Percentiles rank a stretch among this genome's conserved stretches.
These are phyloP conservation scores for Yamadazyma diospyri DNA, from an alignment of 1,139 yeast species.

Conservation along the genomic window DNA sequence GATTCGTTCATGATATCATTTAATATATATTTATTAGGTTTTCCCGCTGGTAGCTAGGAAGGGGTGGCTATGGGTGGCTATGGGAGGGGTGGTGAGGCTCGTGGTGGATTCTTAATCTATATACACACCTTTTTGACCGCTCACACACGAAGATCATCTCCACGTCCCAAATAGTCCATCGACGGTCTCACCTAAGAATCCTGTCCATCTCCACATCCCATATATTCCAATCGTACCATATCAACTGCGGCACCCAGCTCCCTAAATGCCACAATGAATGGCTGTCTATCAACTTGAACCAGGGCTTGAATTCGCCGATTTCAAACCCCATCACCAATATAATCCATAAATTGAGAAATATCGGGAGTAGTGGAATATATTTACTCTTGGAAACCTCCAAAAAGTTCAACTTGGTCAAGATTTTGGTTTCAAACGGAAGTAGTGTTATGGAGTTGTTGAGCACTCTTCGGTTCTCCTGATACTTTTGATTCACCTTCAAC, in stretches of 20 bases:
- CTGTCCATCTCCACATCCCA: conserved; percentile 43
- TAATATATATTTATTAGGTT: neutral
- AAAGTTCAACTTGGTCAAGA: conserved; percentile 30
- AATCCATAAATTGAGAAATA: conserved; percentile 33
- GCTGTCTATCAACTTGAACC: conserved; percentile 33
- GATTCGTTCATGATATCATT: neutral
- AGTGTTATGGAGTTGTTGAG: conserved; percentile 37
- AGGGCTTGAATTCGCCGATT: conserved; percentile 36
- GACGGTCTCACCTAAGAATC: too few species aligned
- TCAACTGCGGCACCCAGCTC: conserved; percentile 39
- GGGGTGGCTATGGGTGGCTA: too few species aligned
- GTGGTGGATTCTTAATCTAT: too few species aligned
- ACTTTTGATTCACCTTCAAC: conserved; percentile 17
- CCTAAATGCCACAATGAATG: conserved; percentile 45
- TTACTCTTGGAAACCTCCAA: conserved; percentile 23
- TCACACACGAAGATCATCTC: too few species aligned
- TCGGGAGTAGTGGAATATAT: conserved; percentile 36
- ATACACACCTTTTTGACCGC: too few species aligned
- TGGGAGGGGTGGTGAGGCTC: too few species aligned
- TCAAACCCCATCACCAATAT: conserved; percentile 36
- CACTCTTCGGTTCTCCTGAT: conserved; percentile 20
- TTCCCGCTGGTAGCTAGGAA: too few species aligned
- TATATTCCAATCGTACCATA: conserved; percentile 50
- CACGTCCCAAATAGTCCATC: too few species aligned
- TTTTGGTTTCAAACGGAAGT: conserved; percentile 39